Base-by-base conservation (phyloP, 164 flowering plant genomes). In the Aristolochia contorta region DNA sequence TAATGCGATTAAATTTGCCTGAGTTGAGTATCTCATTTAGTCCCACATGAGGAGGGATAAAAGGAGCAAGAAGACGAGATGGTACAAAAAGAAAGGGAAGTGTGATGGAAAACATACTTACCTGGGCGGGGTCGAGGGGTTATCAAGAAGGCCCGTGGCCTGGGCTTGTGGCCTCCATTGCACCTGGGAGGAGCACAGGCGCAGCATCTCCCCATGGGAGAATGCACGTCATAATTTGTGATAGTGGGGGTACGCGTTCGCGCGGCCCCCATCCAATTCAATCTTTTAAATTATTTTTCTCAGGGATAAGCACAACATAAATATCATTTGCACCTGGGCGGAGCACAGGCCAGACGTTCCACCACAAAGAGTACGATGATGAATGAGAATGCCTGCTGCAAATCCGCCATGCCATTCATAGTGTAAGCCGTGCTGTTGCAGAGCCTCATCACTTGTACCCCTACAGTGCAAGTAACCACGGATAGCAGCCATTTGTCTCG, bases 321-420 rank as follows among this genome's bases (percentile, higher is more conserved):
- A n/a, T n/a, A n/a, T n/a, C n/a, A n/a, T n/a, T n/a, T n/a, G n/a
- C n/a, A n/a, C n/a, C n/a, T n/a, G n/a, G n/a, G n/a, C n/a, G n/a
- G n/a, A n/a, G n/a, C n/a, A n/a, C 96, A 83, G 70, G 60, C 91
- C 90, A 50, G 83, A 73, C 63, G 69, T 80, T 74, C 96, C 78
- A 74, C 87, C 91, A 81, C 82, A 80, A 64, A 87, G 86, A 60
- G 96, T n/a, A n/a, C 97, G 68, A n/a, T 93, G 97, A 72, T 93
- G 97, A 96, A 93, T 89, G 50, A 89, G 78, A 67, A 93, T 79
- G 68, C 97, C 96, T 19, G 98, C 86, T 67, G 98, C 98, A 67
- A 93, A 65, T 93, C 98, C 49, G 89, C 98, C 98, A 93, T 89
- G 74, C 98, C 98, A 60, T 75, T 83, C 98, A 87, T 89, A 19